phyloP scores from a whole-genome alignment of 2,329 filamentous ascomycete species.

The Pyrenophora seminiperda region DNA sequence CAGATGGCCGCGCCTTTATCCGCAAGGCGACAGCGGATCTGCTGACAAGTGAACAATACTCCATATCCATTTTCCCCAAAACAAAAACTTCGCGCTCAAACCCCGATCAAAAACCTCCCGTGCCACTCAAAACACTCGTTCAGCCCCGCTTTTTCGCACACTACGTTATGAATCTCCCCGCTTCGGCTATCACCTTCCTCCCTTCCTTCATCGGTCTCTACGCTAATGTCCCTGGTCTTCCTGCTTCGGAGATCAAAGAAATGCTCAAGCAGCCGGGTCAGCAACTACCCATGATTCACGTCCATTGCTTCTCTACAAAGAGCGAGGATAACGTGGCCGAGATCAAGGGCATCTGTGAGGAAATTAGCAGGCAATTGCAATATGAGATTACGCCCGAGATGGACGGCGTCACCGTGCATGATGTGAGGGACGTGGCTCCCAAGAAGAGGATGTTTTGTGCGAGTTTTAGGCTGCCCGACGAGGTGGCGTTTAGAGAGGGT shows the following conservation, averaged over 20 bases:
- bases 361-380: slow-evolving; percentile 67
- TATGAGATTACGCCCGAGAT: slow-evolving; percentile 64
- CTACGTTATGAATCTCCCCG: slow-evolving; percentile 97
- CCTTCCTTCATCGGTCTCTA: slow-evolving; percentile 80
- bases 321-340: slow-evolving; percentile 72
- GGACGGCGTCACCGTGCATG: slow-evolving; percentile 60
- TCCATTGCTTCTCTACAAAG: slow-evolving; percentile 92
- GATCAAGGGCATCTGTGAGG: slow-evolving; percentile 64
- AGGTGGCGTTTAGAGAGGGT: slow-evolving; percentile 73
- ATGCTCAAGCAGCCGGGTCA: slow-evolving; percentile 51
- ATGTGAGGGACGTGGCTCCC: slow-evolving; percentile 86
- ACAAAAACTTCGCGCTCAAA: slow-evolving; percentile 34
- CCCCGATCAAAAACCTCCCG: slow-evolving; percentile 27
- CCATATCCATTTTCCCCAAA: slow-evolving; percentile 49
- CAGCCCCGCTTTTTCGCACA: slow-evolving; percentile 82
- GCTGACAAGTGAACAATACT: slow-evolving; percentile 61
- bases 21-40: slow-evolving; percentile 66
- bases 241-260: slow-evolving; percentile 32
- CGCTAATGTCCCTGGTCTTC: slow-evolving; percentile 54
- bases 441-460: slow-evolving; percentile 98
- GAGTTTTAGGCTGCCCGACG: slow-evolving; percentile 80
- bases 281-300: slow-evolving; percentile 80
- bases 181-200: slow-evolving; percentile 84
- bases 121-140: slow-evolving; percentile 46
- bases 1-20: slow-evolving; percentile 84